Evolutionary conservation across 23 red algal genomes (phyloP), one percentile per base, ranked within the genome.

Genomic region (Gracilaria caudata): DNA sequence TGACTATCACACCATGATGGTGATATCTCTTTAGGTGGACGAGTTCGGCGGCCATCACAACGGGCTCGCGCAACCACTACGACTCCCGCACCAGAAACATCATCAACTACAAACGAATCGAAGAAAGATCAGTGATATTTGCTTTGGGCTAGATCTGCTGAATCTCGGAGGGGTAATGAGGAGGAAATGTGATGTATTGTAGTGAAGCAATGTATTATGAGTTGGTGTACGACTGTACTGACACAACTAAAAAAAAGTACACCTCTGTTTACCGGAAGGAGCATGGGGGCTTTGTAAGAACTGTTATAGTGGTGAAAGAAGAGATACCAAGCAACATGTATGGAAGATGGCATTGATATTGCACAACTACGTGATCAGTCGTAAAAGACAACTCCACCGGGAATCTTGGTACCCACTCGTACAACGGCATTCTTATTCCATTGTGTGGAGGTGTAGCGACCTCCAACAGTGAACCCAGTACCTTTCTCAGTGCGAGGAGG

Each of bases 301-400:
- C 57, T 60, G 57, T 60, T 60, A 60, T 2, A 11, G 2, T 28
- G 57, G 17, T 60, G 57, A 28, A 60, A 60, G 9, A 60, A 2
- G 57, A 60, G 57, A 60, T 60, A 60, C 57, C 21, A 60, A 60
- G 25, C 57, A 60, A 60, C 13, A 60, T 23, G 57, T 29, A 60
- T 60, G 2, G 57, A 60, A 23, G 23, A 60, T 60, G 13, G 49
- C 19, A 53, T 53, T 53, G 49, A 53, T 53, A 53, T 17, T 53
- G 19, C 49, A 53, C 49, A 16, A 16, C 1, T 53, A 23, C 17
- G 37, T n/a, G 33, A 78, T 68, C 23, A 43, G 23, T 65, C 73
- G 53, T 79, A 84, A 68, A 92, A 92, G 26, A 92, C 90, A 3
- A 92, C 90, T 8, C 90, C 90, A 3, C 90, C 90, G 3, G 90